phyloP scores from a whole-genome alignment of 768 basidiomycete genomes.

The Lactifluus rugatus region DNA sequence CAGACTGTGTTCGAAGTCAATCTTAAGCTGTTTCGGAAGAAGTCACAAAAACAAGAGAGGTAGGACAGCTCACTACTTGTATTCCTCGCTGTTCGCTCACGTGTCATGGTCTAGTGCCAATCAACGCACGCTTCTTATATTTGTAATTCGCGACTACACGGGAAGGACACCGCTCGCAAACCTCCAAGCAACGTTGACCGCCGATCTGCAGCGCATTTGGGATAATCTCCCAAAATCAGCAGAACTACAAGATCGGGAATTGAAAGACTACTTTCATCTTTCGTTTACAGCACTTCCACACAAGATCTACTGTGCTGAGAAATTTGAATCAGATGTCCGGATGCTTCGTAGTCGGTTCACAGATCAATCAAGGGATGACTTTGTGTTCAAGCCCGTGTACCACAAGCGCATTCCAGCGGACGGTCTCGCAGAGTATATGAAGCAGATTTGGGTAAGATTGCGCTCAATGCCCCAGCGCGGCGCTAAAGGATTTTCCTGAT shows the following conservation, averaged over 20 bases:
- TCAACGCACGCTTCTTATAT: conserved; percentile 90
- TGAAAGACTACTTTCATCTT: conserved; percentile 95
- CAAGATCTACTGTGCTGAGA: conserved; percentile 83
- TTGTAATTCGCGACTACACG: conserved; percentile 96
- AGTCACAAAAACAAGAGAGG: conserved; percentile 49
- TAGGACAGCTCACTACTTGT: conserved; percentile 19
- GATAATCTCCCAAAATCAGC: conserved; percentile 81
- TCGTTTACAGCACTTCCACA: conserved; percentile 90
- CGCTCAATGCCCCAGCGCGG: background rate
- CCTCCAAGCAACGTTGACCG: conserved; percentile 75
- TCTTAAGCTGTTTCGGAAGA: conserved; percentile 84
- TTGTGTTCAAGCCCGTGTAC: conserved; percentile 84
- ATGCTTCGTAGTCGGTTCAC: conserved; percentile 69
- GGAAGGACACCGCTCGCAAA: conserved; percentile 87
- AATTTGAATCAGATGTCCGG: conserved; percentile 74
- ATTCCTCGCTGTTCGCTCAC: background rate
- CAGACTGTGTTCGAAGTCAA: conserved; percentile 99
- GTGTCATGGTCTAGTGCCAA: conserved; percentile 32
- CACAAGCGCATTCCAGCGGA: conserved; percentile 99
- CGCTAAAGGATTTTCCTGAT: background rate
- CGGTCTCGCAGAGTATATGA: conserved; percentile 95
- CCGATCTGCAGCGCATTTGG: conserved; percentile 90
- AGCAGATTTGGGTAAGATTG: conserved; percentile 83
- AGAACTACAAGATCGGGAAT: conserved; percentile 64
- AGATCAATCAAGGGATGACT: conserved; percentile 55